Percentiles rank a stretch among this genome's conserved stretches.
phyloP scores from a whole-genome alignment of 2,329 filamentous ascomycete genomes.

The Pestalotiopsis sp. region DNA sequence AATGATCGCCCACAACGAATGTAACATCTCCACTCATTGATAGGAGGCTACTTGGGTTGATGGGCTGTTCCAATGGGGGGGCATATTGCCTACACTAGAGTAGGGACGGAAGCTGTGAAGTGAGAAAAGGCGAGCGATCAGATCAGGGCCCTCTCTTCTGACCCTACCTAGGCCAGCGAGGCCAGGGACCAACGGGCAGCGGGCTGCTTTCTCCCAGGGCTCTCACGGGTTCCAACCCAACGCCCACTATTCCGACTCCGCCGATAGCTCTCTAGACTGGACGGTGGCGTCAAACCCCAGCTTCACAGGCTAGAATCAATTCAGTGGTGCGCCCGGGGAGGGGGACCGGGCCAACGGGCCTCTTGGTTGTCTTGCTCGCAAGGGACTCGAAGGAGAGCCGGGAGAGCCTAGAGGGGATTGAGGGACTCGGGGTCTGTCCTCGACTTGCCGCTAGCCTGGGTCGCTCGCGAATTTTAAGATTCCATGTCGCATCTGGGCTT shows the following conservation, averaged over 20 bases:
- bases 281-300: constrained; percentile 8
- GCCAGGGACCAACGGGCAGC: not conserved
- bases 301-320: not conserved
- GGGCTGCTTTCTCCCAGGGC: not conserved
- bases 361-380: not conserved
- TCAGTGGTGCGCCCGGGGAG: not conserved
- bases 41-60: not conserved
- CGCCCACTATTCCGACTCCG: constrained; percentile 5
- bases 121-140: not conserved
- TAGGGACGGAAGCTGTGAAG: too few relatives aligned
- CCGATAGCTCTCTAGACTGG: constrained; percentile 4
- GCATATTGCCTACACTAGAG: not conserved
- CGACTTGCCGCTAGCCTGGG: not conserved
- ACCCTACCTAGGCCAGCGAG: too few relatives aligned
- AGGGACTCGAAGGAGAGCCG: not conserved
- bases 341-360: not conserved
- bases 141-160: not conserved
- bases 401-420: not conserved
- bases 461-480: constrained; percentile 3
- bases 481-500: not conserved
- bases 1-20: not conserved
- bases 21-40: not conserved
- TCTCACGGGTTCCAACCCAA: not conserved
- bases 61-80: not conserved
- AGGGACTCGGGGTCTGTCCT: not conserved